Evolutionary conservation across 169 alveolate genomes (phyloP).

Genomic region (Miamiensis avidus): DNA sequence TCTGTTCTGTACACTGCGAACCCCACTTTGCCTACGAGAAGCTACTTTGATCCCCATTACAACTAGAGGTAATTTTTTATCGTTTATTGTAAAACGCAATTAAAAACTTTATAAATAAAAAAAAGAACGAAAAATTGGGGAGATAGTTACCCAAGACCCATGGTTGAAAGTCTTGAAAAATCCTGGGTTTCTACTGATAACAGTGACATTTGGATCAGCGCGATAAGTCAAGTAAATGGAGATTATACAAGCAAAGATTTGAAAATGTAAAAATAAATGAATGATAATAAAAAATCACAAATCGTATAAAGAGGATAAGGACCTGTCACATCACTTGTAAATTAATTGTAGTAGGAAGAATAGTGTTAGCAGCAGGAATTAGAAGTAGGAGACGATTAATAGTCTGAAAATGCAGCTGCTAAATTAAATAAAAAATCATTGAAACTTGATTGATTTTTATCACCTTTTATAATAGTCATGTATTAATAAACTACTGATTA

Average conservation of each 20-base stretch:
- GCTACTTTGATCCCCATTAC: neutral
- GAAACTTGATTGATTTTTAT: no score
- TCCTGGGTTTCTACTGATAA: neutral
- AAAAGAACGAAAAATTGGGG: neutral
- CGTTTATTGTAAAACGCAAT: neutral
- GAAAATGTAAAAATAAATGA: neutral
- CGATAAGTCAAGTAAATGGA: neutral
- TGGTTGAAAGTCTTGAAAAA: neutral
- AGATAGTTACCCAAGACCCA: neutral
- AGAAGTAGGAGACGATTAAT: neutral
- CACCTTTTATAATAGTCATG: no score
- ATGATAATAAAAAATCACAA: no score
- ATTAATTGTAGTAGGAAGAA: neutral
- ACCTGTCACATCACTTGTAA: neutral
- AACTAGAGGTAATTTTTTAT: neutral
- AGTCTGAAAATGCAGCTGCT: no score
- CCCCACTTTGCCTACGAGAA: neutral
- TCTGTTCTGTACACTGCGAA: neutral
- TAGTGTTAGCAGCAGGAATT: neutral
- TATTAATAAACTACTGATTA: no score
- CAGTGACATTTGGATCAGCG: neutral
- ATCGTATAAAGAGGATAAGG: neutral
- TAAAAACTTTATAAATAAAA: no score
- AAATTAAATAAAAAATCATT: no score
- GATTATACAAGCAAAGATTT: neutral